These are phyloP conservation scores for Pavlovales sp. DNA, from an alignment of 208 protist species.

Conservation along the genomic window DNA sequence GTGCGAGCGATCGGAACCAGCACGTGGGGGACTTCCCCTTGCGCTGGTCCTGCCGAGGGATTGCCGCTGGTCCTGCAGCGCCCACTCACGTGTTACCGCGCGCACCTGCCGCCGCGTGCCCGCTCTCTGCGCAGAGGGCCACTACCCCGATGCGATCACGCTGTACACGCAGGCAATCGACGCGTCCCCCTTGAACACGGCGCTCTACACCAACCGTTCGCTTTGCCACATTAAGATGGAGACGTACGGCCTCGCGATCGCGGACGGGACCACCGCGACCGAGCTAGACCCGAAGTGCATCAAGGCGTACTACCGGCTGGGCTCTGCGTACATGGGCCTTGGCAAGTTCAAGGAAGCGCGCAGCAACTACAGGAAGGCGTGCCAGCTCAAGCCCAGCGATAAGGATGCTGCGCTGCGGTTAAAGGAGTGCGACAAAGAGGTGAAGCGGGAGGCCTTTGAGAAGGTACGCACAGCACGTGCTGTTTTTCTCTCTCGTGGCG, in stretches of 20 bases:
- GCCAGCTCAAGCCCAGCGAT: constrained; percentile 78
- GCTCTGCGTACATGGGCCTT: constrained; percentile 82
- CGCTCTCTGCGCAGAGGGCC: constrained; percentile 58
- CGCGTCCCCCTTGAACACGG: constrained; percentile 47
- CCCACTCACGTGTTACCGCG: not conserved
- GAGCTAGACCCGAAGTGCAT: constrained; percentile 82
- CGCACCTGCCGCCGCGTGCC: too few species aligned
- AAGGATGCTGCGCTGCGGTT: constrained; percentile 79
- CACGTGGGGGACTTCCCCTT: too few species aligned
- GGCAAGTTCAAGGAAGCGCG: constrained; percentile 89
- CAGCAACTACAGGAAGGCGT: constrained; percentile 77
- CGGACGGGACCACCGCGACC: constrained; percentile 81
- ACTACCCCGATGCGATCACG: constrained; percentile 81
- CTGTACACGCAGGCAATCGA: constrained; percentile 71
- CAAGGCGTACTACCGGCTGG: constrained; percentile 95
- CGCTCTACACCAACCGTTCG: constrained; percentile 84
- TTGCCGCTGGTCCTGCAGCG: not conserved
- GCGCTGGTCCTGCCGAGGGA: too few species aligned
- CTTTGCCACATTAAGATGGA: constrained; percentile 83
- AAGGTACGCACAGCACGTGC: constrained; percentile 59
- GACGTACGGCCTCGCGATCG: constrained; percentile 76
- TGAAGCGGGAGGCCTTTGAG: constrained; percentile 83
- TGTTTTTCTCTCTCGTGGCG: too few species aligned
- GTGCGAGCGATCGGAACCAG: too few species aligned
- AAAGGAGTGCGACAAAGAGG: constrained; percentile 83